Base-by-base conservation (phyloP, 2,329 filamentous ascomycete species). In the Colletotrichum sublineola region DNA sequence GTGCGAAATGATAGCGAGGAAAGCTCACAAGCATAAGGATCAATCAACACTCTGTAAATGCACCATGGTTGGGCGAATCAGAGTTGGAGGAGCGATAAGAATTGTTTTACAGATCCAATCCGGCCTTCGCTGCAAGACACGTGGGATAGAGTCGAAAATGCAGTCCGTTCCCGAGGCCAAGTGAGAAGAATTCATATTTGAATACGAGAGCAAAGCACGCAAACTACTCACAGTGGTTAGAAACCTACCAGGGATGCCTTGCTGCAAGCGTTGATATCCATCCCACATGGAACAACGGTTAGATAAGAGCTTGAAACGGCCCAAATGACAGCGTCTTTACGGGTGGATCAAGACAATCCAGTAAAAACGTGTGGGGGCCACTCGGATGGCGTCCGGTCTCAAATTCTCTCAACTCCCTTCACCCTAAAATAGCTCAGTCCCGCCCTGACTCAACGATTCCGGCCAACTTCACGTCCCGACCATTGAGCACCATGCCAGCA, bases 391-490 rank as follows among this genome's bases (percentile, higher is more conserved):
- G 62, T 56, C 62, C 44, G 61, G 31, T 48, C 56, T 44, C 1
- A 72, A 72, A 72, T 64, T 72, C 66, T 72, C 69, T 69, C 69
- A 72, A 69, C 46, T 29, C n/a, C 5, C 31, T 6, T 64, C n/a
- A 50, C 64, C 29, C 61, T 61, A 73, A 73, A 70, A 69, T 70
- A 70, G 67, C 70, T 70, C 70, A 65, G 29, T 50, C 36, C 15
- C 36, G 46, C 42, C 44, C 70, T 38, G 55, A 65, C 66, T 70
- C 66, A 73, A 73, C 70, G 64, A 29, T 60, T 58, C 40, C 24
- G 38, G 11, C 20, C 38, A 31, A 3, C 46, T 33, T 64, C 48
- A 44, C n/a, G 5, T 11, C 36, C 15, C 11, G 53, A 24, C 12
- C n/a, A 15, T 20, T 38, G 24, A 24, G 12, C 55, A 50, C 40